These are phyloP conservation scores for Pleoardoris graminearum DNA, from an alignment of 2,329 filamentous ascomycete genomes.

Conservation along the genomic window DNA sequence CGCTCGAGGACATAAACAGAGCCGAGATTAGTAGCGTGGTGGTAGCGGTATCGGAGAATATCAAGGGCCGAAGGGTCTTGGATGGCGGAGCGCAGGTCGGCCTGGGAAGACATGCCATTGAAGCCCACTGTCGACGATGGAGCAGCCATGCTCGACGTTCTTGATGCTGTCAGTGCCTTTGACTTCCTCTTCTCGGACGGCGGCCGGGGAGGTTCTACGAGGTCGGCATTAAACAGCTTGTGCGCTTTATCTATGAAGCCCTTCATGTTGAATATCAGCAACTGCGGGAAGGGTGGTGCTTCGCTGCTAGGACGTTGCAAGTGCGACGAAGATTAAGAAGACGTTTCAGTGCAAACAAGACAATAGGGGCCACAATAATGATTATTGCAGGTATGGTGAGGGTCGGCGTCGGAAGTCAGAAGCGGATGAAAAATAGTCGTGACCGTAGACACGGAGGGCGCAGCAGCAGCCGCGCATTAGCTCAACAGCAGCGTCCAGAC, in stretches of 20 bases:
- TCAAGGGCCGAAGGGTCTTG: constrained; percentile 44
- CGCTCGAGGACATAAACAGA: constrained; percentile 63
- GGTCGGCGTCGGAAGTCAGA: neutral
- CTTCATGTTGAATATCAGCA: constrained; percentile 1
- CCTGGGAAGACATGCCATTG: neutral
- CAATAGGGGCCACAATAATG: neutral
- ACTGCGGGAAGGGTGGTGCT: neutral
- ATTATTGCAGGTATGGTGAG: neutral
- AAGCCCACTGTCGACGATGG: constrained; percentile 3
- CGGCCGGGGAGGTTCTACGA: neutral
- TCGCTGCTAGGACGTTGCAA: neutral
- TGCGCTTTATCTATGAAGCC: constrained; percentile 7
- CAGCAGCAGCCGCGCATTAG: constrained; percentile 8
- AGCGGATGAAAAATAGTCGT: neutral
- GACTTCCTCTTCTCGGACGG: neutral
- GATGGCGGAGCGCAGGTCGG: constrained; percentile 36
- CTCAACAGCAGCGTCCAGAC: neutral
- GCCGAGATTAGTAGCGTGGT: constrained; percentile 63
- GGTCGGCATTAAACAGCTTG: constrained; percentile 4
- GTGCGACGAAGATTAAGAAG: neutral
- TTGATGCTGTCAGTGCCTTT: neutral
- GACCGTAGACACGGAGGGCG: neutral
- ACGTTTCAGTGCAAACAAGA: neutral
- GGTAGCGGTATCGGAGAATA: constrained; percentile 60
- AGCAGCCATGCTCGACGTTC: neutral